Percentiles rank a stretch among this genome's conserved stretches.
Evolutionary conservation across 352 stramenopile species (phyloP).

Genomic region (Phytophthora pisi): DNA sequence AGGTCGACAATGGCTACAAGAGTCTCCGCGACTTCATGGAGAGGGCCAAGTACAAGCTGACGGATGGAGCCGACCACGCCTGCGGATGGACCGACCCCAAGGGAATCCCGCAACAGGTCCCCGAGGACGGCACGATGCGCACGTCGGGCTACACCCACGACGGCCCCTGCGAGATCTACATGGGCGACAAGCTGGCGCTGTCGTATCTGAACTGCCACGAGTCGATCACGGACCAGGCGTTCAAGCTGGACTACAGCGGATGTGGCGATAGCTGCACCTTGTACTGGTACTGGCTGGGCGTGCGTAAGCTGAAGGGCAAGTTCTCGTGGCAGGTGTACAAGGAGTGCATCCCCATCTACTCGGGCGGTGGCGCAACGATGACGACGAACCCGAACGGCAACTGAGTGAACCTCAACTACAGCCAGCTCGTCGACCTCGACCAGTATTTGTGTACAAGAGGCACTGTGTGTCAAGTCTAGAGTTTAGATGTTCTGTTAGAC

Average conservation of each 20-base stretch:
- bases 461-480: not conserved
- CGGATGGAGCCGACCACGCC: slow-evolving; percentile 35
- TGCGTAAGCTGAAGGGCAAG: slow-evolving; percentile 32
- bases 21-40: slow-evolving; percentile 57
- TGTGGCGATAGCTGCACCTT: slow-evolving; percentile 42
- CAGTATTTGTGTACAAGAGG: not conserved
- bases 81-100: slow-evolving; percentile 38
- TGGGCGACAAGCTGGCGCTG: slow-evolving; percentile 41
- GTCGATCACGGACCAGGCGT: slow-evolving; percentile 36
- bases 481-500: no score
- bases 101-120: slow-evolving; percentile 44
- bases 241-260: slow-evolving; percentile 40
- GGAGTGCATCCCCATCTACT: slow-evolving; percentile 43
- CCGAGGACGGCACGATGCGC: slow-evolving; percentile 34
- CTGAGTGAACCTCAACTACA: not conserved
- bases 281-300: slow-evolving; percentile 51
- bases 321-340: slow-evolving; percentile 64
- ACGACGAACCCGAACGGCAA: not conserved
- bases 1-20: slow-evolving; percentile 45
- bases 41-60: slow-evolving; percentile 37
- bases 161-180: slow-evolving; percentile 49
- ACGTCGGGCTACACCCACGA: slow-evolving; percentile 56
- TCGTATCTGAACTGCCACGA: slow-evolving; percentile 43
- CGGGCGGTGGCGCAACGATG: not conserved
- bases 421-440: not conserved